Conservation (phyloP, 2,329 filamentous ascomycete genomes). For the Alternaria longipes region DNA sequence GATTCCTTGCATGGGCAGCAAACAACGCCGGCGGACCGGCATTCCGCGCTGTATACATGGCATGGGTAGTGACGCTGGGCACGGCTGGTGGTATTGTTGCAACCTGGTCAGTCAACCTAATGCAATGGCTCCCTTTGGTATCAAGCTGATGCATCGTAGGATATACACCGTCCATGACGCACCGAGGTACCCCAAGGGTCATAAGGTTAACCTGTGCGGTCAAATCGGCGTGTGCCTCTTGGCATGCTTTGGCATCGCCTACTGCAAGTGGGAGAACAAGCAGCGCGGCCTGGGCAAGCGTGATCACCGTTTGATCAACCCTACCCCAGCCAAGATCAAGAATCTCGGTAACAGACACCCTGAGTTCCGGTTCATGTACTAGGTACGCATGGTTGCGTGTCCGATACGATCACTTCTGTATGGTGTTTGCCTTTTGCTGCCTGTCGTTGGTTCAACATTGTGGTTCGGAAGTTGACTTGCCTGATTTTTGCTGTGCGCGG, state of each 20-base stretch:
- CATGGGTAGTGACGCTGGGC: constrained; percentile 73
- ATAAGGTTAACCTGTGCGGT: constrained; percentile 68
- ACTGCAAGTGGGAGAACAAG: constrained; percentile 64
- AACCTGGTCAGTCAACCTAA: constrained; percentile 52
- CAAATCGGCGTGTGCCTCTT: constrained; percentile 59
- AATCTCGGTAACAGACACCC: constrained; percentile 65
- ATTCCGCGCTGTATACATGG: constrained; percentile 64
- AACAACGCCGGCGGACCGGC: constrained; percentile 68
- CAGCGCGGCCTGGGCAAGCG: constrained; percentile 59
- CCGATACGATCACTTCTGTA: no score
- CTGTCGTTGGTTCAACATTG: no score
- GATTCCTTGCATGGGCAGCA: constrained; percentile 66
- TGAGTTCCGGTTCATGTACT: constrained; percentile 65
- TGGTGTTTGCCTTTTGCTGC: no score
- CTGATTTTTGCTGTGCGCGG: no score
- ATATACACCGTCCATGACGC: constrained; percentile 64
- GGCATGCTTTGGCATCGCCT: constrained; percentile 60
- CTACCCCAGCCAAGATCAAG: constrained; percentile 58
- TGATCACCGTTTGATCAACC: constrained; percentile 60
- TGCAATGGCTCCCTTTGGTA: not conserved
- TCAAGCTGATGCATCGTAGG: constrained; percentile 65
- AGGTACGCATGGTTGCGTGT: constrained; percentile 7
- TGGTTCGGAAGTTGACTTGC: no score
- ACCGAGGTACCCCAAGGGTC: constrained; percentile 76
- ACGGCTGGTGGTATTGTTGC: constrained; percentile 67